Percentiles rank a stretch among this genome's conserved stretches.
Conservation (phyloP, 164 flowering plant genomes). For the Stephania cephalantha region DNA sequence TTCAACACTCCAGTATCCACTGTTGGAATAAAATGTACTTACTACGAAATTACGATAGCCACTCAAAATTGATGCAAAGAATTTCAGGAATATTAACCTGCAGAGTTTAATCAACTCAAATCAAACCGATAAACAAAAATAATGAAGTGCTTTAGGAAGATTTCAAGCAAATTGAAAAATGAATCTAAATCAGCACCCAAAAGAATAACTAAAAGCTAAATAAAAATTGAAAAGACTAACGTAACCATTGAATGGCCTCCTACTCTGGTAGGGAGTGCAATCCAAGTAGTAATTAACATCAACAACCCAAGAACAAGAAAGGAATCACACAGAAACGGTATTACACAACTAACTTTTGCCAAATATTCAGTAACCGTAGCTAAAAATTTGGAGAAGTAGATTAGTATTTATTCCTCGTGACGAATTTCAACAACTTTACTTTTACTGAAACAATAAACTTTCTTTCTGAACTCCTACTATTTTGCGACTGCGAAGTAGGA, state of each 20-base stretch:
- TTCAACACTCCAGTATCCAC: neutral
- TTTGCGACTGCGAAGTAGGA: too few species aligned
- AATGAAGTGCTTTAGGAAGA: neutral
- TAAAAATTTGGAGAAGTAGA: neutral
- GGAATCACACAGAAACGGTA: neutral
- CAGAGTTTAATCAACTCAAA: conserved; percentile 18
- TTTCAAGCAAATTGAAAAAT: neutral
- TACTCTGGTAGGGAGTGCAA: neutral
- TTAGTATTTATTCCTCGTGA: neutral
- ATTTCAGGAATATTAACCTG: conserved; percentile 89
- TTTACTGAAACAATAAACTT: too few species aligned
- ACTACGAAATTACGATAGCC: conserved; percentile 97
- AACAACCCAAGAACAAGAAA: neutral
- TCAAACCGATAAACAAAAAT: neutral
- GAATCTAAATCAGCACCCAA: neutral
- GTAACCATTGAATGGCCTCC: neutral
- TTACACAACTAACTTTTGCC: neutral
- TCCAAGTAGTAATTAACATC: neutral
- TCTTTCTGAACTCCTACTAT: too few species aligned
- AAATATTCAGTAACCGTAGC: neutral
- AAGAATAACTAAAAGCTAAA: too few species aligned
- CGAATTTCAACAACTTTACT: neutral
- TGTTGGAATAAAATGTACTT: conserved; percentile 24
- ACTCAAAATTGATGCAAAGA: conserved; percentile 86
- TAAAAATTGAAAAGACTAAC: neutral